phyloP scores from a whole-genome alignment of 108 stramenopile species.

The Skeletonema potamos region DNA sequence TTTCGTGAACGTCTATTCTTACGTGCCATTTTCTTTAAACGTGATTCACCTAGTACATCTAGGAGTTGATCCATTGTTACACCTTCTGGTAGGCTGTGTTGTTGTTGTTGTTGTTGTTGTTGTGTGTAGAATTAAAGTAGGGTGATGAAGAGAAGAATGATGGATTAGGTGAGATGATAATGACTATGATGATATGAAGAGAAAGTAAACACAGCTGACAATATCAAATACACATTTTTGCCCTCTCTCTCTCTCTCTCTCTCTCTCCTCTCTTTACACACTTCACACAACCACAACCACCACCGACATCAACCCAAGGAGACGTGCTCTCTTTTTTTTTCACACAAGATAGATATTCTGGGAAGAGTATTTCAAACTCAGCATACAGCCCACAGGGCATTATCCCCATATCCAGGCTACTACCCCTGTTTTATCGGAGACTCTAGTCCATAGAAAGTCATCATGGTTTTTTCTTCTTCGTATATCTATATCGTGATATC shows the following conservation, averaged over 20 bases:
- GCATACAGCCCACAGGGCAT: not conserved
- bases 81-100: not conserved
- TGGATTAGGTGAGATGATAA: not conserved
- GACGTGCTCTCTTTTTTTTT: no score
- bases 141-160: not conserved
- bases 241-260: no score
- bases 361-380: no score
- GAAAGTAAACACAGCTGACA: no score
- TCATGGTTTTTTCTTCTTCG: not conserved
- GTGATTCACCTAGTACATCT: not conserved
- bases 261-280: no score
- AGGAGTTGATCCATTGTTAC: conserved; percentile 1
- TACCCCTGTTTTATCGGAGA: conserved; percentile 4
- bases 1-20: not conserved
- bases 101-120: not conserved
- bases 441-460: not conserved
- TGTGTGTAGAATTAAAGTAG: not conserved
- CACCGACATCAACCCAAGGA: no score
- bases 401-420: conserved; percentile 4
- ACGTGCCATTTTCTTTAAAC: conserved; percentile 18
- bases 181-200: no score
- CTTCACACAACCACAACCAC: no score
- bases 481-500: not conserved
- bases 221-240: no score
- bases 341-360: not conserved